Base-by-base conservation (phyloP, 2,329 filamentous ascomycete genomes). In the Botrytis paeoniae region DNA sequence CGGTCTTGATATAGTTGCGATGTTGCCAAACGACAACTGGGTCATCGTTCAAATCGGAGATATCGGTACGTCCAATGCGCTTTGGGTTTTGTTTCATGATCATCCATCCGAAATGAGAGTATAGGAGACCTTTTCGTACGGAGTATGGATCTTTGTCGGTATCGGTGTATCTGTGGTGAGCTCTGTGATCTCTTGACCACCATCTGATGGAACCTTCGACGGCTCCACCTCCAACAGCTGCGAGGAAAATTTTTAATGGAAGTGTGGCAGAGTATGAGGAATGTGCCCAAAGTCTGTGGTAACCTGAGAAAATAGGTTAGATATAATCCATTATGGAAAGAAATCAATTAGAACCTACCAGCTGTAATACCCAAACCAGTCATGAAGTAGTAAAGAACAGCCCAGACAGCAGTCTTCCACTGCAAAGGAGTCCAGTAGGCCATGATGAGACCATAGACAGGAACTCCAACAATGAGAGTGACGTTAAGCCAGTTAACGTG, bases 401-500 rank as follows among this genome's bases (percentile, higher is more conserved):
- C 85, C 84, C 91, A 96, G 79, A 93, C 81, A 75, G 89, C 87
- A 4, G 93, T 97, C 83, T 93, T 89, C 76, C 86, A 83, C 68
- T 89, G 86, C 48, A 95, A 84, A 72, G 93, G 93, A 63, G 93
- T 91, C 91, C 92, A 97, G 84, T 92, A 89, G 69, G 94, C 87
- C 71, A 89, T 87, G 78, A 96, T 83, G 80, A 92, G 88, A 75
- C 94, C 94, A 73, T 88, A 85, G 65, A 95, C 75, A 60, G 95
- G 94, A 63, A 97, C 87, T 77, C 92, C 86, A 77, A 97, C 83
- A 81, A 97, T 95, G 82, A 97, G 88, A 75, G 86, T 88, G 75
- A 93, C 91, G 83, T 97, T 97, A 77, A 97, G 87, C 94, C 94
- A 97, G 87, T 97, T 94, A 86, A 97, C 88, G 81, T 97, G 94